phyloP scores from a whole-genome alignment of 83 land plant species.

The Larix sibirica region DNA sequence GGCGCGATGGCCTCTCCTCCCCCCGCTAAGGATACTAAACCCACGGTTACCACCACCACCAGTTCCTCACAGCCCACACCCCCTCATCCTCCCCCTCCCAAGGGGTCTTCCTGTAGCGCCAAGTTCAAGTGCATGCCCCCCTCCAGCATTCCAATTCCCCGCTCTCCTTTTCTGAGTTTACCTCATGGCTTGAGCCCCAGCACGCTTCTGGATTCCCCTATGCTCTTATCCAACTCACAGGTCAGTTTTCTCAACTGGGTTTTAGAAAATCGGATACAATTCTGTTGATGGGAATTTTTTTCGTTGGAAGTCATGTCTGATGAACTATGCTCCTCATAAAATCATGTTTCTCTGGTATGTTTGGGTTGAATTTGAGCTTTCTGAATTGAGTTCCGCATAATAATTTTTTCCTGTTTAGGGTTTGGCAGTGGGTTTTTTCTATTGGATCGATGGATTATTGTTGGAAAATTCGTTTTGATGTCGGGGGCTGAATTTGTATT shows the following conservation, averaged over 20 bases:
- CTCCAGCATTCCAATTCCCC: constrained; percentile 37
- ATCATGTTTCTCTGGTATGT: background rate
- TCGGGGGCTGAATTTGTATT: background rate
- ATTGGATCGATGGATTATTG: background rate
- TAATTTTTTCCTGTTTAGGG: background rate
- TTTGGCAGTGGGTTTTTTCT: background rate
- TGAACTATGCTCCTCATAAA: background rate
- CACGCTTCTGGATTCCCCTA: constrained; percentile 70
- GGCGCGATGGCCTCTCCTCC: constrained; percentile 73
- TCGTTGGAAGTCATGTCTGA: too few relatives aligned
- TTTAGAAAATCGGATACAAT: too few relatives aligned
- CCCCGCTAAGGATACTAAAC: constrained; percentile 9
- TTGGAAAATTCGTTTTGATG: background rate
- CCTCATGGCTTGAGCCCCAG: constrained; percentile 81
- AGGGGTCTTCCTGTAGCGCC: background rate
- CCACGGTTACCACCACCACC: background rate
- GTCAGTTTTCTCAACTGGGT: constrained; percentile 19
- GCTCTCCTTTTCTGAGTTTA: constrained; percentile 43
- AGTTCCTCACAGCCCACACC: background rate
- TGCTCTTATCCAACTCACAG: constrained; percentile 54
- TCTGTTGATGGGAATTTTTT: too few relatives aligned
- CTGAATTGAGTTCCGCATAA: background rate
- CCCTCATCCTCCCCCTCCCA: background rate
- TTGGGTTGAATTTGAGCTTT: background rate
- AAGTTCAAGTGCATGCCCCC: constrained; percentile 55